Percentiles rank a stretch among this genome's conserved stretches.
These are phyloP conservation scores for Claviceps arundinis DNA, from an alignment of 2,329 filamentous ascomycete species.

Conservation along the genomic window DNA sequence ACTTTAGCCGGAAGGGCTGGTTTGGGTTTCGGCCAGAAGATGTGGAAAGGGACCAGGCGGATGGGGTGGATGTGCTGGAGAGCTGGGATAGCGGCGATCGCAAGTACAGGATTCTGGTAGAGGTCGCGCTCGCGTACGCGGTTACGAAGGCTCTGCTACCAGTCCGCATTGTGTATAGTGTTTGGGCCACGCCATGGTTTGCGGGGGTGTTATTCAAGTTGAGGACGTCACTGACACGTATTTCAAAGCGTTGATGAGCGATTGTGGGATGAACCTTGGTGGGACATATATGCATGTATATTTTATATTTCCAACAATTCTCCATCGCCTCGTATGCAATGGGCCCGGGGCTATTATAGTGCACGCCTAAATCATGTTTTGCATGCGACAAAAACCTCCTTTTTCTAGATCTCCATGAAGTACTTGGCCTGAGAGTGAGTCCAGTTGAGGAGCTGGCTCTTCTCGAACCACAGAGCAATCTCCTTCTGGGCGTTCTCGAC, in stretches of 20 bases:
- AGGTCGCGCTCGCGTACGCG: slow-evolving; percentile 79
- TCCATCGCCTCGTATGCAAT: slow-evolving; percentile 3
- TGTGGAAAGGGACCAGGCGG: slow-evolving; percentile 7
- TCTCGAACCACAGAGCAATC: slow-evolving; percentile 96
- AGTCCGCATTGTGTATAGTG: slow-evolving; percentile 59
- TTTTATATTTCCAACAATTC: background rate
- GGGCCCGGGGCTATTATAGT: background rate
- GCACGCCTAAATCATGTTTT: background rate
- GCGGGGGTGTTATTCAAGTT: slow-evolving; percentile 47
- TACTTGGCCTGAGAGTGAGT: slow-evolving; percentile 77
- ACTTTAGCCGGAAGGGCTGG: slow-evolving; percentile 70
- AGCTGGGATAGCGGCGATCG: slow-evolving; percentile 26
- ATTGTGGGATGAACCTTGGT: background rate
- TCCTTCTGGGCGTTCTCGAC: slow-evolving; percentile 99
- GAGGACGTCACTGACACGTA: slow-evolving; percentile 18
- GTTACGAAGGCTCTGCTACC: slow-evolving; percentile 80
- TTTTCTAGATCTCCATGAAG: slow-evolving; percentile 64
- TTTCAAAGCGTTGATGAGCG: slow-evolving; percentile 8
- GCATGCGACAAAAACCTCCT: background rate
- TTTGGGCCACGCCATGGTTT: slow-evolving; percentile 91
- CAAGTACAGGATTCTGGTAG: slow-evolving; percentile 45
- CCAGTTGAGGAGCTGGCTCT: slow-evolving; percentile 73
- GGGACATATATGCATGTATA: background rate
- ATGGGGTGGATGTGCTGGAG: slow-evolving; percentile 16
- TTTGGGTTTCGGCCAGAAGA: slow-evolving; percentile 44